Evolutionary conservation across 257 asterid species (phyloP).

Genomic region (Datura wrightii): DNA sequence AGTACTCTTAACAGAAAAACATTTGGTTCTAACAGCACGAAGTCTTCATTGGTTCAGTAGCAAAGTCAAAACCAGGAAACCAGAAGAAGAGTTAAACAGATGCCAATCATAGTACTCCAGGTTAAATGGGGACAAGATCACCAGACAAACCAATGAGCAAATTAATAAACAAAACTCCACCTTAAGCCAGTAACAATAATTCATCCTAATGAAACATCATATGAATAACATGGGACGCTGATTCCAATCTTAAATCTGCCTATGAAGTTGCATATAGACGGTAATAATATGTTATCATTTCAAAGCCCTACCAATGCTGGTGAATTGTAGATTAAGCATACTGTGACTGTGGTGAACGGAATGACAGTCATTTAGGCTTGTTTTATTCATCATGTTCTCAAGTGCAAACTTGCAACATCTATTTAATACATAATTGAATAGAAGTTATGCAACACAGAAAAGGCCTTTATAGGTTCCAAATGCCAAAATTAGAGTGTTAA

Average conservation of each 20-base stretch:
- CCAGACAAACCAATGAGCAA: background rate
- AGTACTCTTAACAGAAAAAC: background rate
- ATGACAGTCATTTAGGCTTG: background rate
- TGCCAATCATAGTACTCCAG: background rate
- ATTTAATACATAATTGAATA: background rate
- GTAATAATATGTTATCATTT: background rate
- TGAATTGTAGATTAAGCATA: background rate
- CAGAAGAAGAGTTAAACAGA: background rate
- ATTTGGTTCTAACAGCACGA: background rate
- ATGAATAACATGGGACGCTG: background rate
- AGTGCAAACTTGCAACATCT: background rate
- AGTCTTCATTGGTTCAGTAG: background rate
- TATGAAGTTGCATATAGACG: background rate
- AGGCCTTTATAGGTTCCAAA: background rate
- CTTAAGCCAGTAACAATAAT: background rate
- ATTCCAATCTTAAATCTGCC: background rate
- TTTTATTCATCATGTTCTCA: background rate
- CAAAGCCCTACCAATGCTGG: background rate
- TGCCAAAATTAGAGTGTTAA: background rate
- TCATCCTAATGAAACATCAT: background rate
- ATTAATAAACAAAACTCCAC: background rate
- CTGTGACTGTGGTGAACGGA: background rate
- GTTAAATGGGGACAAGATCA: background rate
- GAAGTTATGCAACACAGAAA: background rate
- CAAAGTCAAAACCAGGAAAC: background rate